Evolutionary conservation across 495 filamentous ascomycete genomes (phyloP), one percentile per base, ranked within the genome.

Genomic region (Usnea hakonensis): DNA sequence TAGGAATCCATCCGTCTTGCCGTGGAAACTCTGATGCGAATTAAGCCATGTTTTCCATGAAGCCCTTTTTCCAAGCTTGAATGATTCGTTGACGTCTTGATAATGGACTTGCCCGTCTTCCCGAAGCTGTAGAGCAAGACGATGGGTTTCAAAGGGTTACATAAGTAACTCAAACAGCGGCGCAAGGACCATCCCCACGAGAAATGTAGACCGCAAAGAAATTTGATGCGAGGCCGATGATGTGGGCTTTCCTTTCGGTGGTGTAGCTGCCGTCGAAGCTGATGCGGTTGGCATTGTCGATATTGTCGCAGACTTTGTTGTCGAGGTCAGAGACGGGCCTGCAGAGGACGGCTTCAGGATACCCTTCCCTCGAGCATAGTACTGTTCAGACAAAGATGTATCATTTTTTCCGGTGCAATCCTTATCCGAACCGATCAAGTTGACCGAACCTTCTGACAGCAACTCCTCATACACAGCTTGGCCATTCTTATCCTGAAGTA

Each of bases 371-470:
- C 56, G 38, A 32, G 55, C 28, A 38, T 67, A 67, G 41, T 59
- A 64, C 50, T 55, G 40, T 32, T 13, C 57, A 35, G 65, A 64
- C 32, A 60, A 2, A 11, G 36, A 40, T 0, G 65, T 63, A 52
- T 64, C 57, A 14, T 67, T 67, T 40, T 56, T 61, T 16, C 65
- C 65, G 50, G 55, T 67, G 53, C 65, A 67, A 33, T 56, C 30
- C 44, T 54, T 16, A 46, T 67, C 65, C 26, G 52, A 36, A 52
- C 61, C 65, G 41, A 64, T 36, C 35, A 67, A 60, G 38, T 56
- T 50, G 28, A 57, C 9, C 21, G 65, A 63, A 32, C 33, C 57
- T 40, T 48, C 52, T 11, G 56, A 60, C n/a, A 5, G 7, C 48
- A 63, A 28, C 4, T 56, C 23, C 44, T 64, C 55, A 37, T 64